Base-by-base conservation (phyloP, 805 yeast species). In the Kodamaea kaohsiungensis region DNA sequence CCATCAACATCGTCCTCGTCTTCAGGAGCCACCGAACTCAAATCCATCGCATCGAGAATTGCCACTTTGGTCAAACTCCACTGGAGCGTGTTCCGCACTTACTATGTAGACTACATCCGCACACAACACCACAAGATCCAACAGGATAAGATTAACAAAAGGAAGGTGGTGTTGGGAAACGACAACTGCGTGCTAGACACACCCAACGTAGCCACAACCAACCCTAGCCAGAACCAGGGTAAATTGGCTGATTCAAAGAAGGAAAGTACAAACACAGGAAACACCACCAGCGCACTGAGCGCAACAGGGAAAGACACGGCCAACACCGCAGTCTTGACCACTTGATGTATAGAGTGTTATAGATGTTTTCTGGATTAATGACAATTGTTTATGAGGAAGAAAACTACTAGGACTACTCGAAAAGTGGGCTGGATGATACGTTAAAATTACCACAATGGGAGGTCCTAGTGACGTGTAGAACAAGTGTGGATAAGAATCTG, bases 81-180 rank as follows among this genome's bases (percentile, higher is more conserved):
- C 69, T 87, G 91, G 89, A 85, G 82, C 53, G 96, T 90, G 10
- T 89, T 90, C 69, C 91, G 89, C 33, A 78, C 79, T 43, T 85
- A 86, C 70, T 90, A 90, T 62, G 68, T 73, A 45, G 83, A 80
- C 52, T 66, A 63, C 55, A 55, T 59, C 48, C 58, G 56, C 52
- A 45, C 53, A 1, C 61, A 59, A 40, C 59, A 59, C 30, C 58
- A 56, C 54, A 59, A 59, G 51, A 53, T 59, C 22, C 61, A 59
- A 38, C 58, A 59, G 51, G 61, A 59, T 47, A 58, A 56, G 52
- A 42, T 49, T 46, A 56, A 56, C 30, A 53, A 56, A 30, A 51
- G 56, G 13, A 53, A 53, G 48, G 55, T 56, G 18, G 55, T 51
- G 35, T 48, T 52, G 51, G 49, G 46, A 9, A 49, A 39, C 42